Percentiles rank a stretch among this genome's conserved stretches.
Conservation (phyloP, 768 basidiomycete genomes). For the Xerocomellus chrysenteron region DNA sequence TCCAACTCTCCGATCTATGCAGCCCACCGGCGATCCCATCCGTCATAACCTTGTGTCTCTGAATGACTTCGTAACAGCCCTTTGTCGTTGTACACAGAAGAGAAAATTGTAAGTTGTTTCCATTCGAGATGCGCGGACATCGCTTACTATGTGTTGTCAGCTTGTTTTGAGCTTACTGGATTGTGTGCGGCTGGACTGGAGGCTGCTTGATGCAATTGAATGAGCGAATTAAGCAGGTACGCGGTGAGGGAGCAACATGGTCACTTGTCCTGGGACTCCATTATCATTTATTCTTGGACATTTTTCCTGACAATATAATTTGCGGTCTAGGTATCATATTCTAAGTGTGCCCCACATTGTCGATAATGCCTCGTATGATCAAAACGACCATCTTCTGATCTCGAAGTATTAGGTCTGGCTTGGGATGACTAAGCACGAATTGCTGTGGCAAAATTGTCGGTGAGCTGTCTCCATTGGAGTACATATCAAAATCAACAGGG, state of each 20-base stretch:
- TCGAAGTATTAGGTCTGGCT: too few relatives aligned
- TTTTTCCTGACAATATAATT: background rate
- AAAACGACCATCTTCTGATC: too few relatives aligned
- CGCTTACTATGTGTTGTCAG: constrained; percentile 32
- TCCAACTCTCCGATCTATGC: too few relatives aligned
- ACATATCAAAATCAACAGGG: background rate
- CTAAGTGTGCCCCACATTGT: background rate
- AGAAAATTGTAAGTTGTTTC: constrained; percentile 32
- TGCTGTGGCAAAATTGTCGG: too few relatives aligned
- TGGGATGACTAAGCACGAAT: too few relatives aligned
- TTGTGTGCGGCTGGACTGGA: constrained; percentile 54
- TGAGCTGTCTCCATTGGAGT: too few relatives aligned
- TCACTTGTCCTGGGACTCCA: background rate
- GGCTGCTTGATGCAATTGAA: constrained; percentile 4
- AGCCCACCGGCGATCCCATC: too few relatives aligned
- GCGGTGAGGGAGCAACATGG: background rate
- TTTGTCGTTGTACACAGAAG: too few relatives aligned
- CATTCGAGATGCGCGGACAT: background rate
- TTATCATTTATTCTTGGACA: background rate
- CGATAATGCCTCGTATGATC: background rate
- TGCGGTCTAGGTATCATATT: background rate
- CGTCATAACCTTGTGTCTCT: too few relatives aligned
- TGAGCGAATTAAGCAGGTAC: background rate
- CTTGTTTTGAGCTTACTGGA: constrained; percentile 67
- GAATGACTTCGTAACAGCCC: too few relatives aligned